These are phyloP conservation scores for Septoria petroselini DNA, from an alignment of 2,329 filamentous ascomycete species.

Conservation along the genomic window DNA sequence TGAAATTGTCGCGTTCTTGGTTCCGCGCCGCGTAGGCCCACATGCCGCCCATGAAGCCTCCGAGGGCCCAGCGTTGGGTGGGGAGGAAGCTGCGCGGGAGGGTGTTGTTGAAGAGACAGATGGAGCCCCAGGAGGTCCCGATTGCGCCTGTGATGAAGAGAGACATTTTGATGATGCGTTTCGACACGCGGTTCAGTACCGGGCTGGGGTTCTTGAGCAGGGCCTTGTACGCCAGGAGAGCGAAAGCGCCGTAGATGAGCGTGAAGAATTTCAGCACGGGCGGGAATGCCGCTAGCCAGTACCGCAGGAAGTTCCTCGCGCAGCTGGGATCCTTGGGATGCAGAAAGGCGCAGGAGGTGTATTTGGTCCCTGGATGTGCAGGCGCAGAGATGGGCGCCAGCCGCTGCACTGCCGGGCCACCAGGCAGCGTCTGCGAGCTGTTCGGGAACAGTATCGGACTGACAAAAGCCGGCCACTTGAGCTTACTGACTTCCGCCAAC, in stretches of 20 bases:
- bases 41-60: slow-evolving; percentile 78
- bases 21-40: slow-evolving; percentile 76
- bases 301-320: slow-evolving; percentile 78
- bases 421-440: slow-evolving; percentile 54
- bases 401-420: slow-evolving; percentile 54
- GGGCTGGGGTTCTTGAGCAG: slow-evolving; percentile 68
- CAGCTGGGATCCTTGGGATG: slow-evolving; percentile 88
- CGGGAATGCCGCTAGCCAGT: slow-evolving; percentile 82
- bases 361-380: slow-evolving; percentile 81
- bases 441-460: slow-evolving; percentile 83
- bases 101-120: slow-evolving; percentile 82
- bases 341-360: slow-evolving; percentile 82
- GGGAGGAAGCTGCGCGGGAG: slow-evolving; percentile 72
- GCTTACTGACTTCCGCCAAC: slow-evolving; percentile 73
- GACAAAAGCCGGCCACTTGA: slow-evolving; percentile 83
- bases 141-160: slow-evolving; percentile 79
- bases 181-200: slow-evolving; percentile 63
- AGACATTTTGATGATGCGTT: slow-evolving; percentile 68
- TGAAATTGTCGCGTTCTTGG: slow-evolving; percentile 64
- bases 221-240: slow-evolving; percentile 64
- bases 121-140: slow-evolving; percentile 79
- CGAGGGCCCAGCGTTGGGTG: slow-evolving; percentile 84
- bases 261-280: slow-evolving; percentile 74
- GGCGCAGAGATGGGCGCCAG: slow-evolving; percentile 76
- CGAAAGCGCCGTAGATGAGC: slow-evolving; percentile 67